Evolutionary conservation across 2,329 filamentous ascomycete species (phyloP).

Genomic region (Colletotrichum falcatum): DNA sequence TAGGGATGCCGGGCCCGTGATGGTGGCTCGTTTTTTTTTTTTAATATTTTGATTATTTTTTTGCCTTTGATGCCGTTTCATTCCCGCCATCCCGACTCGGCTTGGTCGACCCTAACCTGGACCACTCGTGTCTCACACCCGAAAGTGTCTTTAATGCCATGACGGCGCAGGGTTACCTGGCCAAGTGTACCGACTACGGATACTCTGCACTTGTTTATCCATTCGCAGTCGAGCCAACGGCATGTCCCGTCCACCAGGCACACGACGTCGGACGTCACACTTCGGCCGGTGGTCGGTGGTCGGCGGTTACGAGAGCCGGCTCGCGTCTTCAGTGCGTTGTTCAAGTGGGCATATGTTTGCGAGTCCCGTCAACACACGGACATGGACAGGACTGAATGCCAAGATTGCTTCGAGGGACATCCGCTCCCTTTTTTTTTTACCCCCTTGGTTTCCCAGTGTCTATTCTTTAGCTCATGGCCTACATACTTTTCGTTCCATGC

Average conservation of each 20-base stretch:
- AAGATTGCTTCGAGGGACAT: constrained; percentile 8
- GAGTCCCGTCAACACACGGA: not conserved
- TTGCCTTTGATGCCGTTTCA: constrained; percentile 19
- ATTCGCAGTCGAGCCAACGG: constrained; percentile 11
- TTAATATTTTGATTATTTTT: not conserved
- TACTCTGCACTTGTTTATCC: not conserved
- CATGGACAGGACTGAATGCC: no score
- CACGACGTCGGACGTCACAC: constrained; percentile 4
- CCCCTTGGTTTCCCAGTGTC: no score
- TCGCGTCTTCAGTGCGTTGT: constrained; percentile 28
- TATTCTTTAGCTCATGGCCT: not conserved
- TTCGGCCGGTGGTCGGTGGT: constrained; percentile 32
- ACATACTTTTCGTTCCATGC: not conserved
- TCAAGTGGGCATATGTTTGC: not conserved
- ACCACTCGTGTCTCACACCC: constrained; percentile 1
- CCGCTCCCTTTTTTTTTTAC: not conserved
- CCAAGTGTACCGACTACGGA: no score
- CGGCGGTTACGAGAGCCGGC: constrained; percentile 28
- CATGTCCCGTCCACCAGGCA: constrained; percentile 24
- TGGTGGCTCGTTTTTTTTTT: not conserved
- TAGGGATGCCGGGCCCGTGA: not conserved
- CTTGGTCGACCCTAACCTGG: not conserved
- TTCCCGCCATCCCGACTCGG: not conserved
- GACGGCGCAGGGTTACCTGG: not conserved
- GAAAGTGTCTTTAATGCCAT: constrained; percentile 12